A percentile compares a stretch with the other conserved stretches of the same genome.
phyloP scores from a whole-genome alignment of 148 eudicot genomes.

The Camellia japonica region DNA sequence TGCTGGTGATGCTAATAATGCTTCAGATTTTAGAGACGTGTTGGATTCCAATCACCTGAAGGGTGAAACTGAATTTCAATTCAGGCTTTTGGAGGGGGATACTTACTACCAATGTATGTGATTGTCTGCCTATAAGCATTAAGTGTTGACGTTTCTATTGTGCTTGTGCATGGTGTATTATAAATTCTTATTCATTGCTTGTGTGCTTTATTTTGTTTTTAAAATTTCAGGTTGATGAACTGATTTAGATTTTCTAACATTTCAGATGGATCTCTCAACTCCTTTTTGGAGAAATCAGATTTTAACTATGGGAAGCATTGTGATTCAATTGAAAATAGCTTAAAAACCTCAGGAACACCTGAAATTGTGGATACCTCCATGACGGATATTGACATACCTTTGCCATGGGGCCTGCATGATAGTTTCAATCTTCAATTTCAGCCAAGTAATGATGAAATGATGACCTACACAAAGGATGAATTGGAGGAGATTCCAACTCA shows the following conservation, averaged over 20 bases:
- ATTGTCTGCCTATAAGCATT: not conserved
- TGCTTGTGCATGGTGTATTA: not conserved
- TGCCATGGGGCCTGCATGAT: conserved; percentile 19
- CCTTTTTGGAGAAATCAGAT: conserved; percentile 12
- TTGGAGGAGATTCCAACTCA: conserved; percentile 25
- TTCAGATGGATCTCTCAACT: conserved; percentile 22
- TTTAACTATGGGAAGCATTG: conserved; percentile 26
- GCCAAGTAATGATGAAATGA: conserved; percentile 21
- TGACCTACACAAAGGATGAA: conserved; percentile 19
- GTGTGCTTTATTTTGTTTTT: not conserved
- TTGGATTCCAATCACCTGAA: conserved; percentile 14
- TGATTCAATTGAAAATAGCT: conserved; percentile 35
- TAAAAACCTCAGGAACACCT: conserved; percentile 27
- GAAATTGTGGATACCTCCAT: conserved; percentile 21
- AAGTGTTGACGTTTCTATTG: not conserved
- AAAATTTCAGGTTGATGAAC: not conserved
- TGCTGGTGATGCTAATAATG: conserved; percentile 16
- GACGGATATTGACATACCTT: conserved; percentile 13
- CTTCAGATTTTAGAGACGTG: not conserved
- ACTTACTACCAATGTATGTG: conserved; percentile 22
- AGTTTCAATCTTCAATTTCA: conserved; percentile 18
- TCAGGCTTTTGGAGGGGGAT: not conserved
- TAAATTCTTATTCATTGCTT: not conserved
- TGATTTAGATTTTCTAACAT: conserved; percentile 6
- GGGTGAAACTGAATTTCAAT: conserved; percentile 4